Percentiles rank a stretch among this genome's conserved stretches.
Evolutionary conservation across 179 eudicot species (phyloP).

Genomic region (Actinidia arguta): DNA sequence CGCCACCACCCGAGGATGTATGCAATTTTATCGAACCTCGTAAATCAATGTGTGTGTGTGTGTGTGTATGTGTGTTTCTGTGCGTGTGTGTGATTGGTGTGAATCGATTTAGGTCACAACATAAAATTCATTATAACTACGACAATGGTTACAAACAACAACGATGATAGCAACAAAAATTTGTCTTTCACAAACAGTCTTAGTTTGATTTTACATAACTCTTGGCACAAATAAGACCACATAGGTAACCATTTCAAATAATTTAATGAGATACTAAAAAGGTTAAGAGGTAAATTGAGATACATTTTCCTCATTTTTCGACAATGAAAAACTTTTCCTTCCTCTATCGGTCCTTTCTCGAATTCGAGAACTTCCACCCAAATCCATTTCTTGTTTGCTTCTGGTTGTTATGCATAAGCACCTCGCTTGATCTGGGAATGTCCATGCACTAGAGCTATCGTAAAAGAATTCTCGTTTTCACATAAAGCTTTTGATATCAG

Average conservation of each 20-base stretch:
- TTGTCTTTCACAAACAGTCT: too few relatives aligned
- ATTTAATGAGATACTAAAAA: not conserved
- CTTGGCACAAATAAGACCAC: not conserved
- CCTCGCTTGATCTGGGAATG: constrained; percentile 55
- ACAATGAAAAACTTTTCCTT: constrained; percentile 42
- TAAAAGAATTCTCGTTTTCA: constrained; percentile 24
- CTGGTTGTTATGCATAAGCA: constrained; percentile 56
- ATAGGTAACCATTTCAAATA: too few relatives aligned
- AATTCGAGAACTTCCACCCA: constrained; percentile 35
- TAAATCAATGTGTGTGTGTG: too few relatives aligned
- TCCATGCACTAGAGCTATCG: constrained; percentile 55
- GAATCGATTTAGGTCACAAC: too few relatives aligned
- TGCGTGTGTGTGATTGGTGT: too few relatives aligned
- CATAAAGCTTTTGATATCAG: constrained; percentile 24
- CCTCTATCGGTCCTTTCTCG: constrained; percentile 38
- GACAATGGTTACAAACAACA: too few relatives aligned
- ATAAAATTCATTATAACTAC: too few relatives aligned
- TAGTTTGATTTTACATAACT: not conserved
- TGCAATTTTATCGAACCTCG: too few relatives aligned
- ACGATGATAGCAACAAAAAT: too few relatives aligned
- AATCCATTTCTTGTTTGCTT: constrained; percentile 42
- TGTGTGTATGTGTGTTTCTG: too few relatives aligned
- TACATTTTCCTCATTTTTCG: constrained; percentile 35
- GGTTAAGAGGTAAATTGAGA: constrained; percentile 1
- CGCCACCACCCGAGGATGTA: too few relatives aligned